Evolutionary conservation across 495 filamentous ascomycete species (phyloP).

Genomic region (Penicillium silybi): DNA sequence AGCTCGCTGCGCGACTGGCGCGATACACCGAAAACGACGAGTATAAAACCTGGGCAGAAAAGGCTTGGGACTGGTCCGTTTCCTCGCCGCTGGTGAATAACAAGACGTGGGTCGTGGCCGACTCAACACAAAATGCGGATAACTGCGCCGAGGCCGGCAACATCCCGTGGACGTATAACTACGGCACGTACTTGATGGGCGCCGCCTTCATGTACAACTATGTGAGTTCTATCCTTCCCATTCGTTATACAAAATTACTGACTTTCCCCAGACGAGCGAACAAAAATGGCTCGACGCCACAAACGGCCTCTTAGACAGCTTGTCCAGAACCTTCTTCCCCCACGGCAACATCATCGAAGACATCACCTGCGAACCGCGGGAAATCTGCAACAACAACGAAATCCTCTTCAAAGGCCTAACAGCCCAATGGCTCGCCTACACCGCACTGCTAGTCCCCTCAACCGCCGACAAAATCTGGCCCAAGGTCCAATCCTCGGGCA

Average conservation of each 20-base stretch:
- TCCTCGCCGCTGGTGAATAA: conserved; percentile 46
- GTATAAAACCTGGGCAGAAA: conserved; percentile 66
- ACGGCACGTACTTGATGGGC: conserved; percentile 64
- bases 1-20: conserved; percentile 64
- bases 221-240: conserved; percentile 25
- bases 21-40: conserved; percentile 66
- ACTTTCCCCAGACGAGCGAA: conserved; percentile 15
- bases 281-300: conserved; percentile 49
- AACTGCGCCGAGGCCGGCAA: conserved; percentile 52
- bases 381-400: conserved; percentile 65
- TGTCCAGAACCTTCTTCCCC: conserved; percentile 47
- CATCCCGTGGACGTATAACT: conserved; percentile 67
- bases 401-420: conserved; percentile 79
- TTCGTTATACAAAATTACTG: conserved; percentile 2
- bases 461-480: conserved; percentile 61
- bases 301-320: conserved; percentile 49
- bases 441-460: conserved; percentile 60
- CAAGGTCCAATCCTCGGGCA: conserved; percentile 59
- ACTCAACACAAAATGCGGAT: conserved; percentile 51
- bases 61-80: conserved; percentile 62
- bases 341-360: conserved; percentile 54
- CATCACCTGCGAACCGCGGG: conserved; percentile 58
- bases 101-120: conserved; percentile 50
- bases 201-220: conserved; percentile 70
- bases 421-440: conserved; percentile 69